Base-by-base conservation (phyloP, 495 filamentous ascomycete species). In the Hapsidospora chrysogenum region DNA sequence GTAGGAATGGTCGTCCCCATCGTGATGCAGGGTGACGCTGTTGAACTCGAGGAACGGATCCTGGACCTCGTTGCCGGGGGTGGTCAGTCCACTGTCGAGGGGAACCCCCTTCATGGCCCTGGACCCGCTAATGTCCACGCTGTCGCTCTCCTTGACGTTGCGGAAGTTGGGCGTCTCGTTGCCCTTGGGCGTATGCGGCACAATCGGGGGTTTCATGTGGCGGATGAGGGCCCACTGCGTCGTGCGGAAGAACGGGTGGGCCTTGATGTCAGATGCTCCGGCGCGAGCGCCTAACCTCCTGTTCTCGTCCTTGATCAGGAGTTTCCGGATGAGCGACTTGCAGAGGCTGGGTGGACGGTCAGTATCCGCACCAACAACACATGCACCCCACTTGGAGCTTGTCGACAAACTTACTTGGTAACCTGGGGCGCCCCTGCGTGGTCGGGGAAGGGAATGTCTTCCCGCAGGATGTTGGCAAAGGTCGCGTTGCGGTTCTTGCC, bases 11-110 rank as follows among this genome's bases (percentile, higher is more conserved):
- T 76, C 73, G 37, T 96, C 87, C 9, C 84, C 92, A 37, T 96
- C 89, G 61, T 97, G 89, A 56, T 94, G 86, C 38, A 97, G 70
- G 40, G 89, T 97, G 21, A 97, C 89, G 47, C 83, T 92, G 57
- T 97, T 97, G 53, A 97, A 97, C 52, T 96, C 92, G 54, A 93
- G 84, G 50, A 97, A 97, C 9, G 89, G 89, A 68, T 97, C 89
- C n/a, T 72, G 68, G 37, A 76, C 55, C 50, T 93, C 86, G 23
- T 66, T 80, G 23, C 78, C 84, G 8, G 89, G 85, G 19, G 87
- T 95, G 3, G 78, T 76, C 20, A 89, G 58, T 7, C 82, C 84
- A 16, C 76, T 83, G 45, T 92, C 83, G 43, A 94, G 60, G 8
- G 83, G 82, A 19, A 92, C 83, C 3, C 85, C 85, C 6, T 48